Evolutionary conservation across 2,329 filamentous ascomycete species (phyloP), one percentile per base, ranked within the genome.

Genomic region (Verticillium klebahnii): DNA sequence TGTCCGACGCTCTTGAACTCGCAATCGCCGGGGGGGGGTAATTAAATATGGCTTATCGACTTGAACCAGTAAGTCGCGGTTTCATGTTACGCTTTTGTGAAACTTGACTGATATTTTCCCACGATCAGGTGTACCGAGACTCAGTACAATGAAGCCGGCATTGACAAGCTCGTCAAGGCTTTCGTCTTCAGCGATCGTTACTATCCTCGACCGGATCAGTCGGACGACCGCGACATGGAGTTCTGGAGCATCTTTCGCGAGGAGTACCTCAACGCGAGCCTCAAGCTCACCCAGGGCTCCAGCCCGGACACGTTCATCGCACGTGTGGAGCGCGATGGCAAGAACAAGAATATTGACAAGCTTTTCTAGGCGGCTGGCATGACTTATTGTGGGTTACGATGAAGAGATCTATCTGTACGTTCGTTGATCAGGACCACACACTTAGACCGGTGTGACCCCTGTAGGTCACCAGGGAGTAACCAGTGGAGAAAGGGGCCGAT

Each of bases 161-260:
- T 58, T 14, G 56, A 31, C 56, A 45, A 40, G 7, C 36, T 58
- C 40, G 36, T 31, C 14, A 58, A 45, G 56, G 56, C 36, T 25
- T 45, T 58, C 17, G 31, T 31, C 23, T 19, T 58, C 4, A 45
- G 39, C 8, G 34, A 31, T 19, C 36, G 36, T 17, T 58, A 58
- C 23, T 58, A 45, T 25, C 56, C 36, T 31, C 36, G 34, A 31
- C 56, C 14, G 2, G 31, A 12, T 29, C 56, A 45, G 34, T 31
- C 14, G 36, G 17, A 39, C 6, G 36, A 39, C 36, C 36, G 36
- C 17, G 36, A 17, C 36, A 39, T 2, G 14, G 77, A 93, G 75
- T 78, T 89, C 73, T 89, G 86, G 85, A 87, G 85, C 56, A 87
- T 87, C 65, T 81, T 86, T 67, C 74, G 86, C 17, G 87, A 87